Base-by-base conservation (phyloP, 2,329 filamentous ascomycete genomes). In the Microdochium paspali region DNA sequence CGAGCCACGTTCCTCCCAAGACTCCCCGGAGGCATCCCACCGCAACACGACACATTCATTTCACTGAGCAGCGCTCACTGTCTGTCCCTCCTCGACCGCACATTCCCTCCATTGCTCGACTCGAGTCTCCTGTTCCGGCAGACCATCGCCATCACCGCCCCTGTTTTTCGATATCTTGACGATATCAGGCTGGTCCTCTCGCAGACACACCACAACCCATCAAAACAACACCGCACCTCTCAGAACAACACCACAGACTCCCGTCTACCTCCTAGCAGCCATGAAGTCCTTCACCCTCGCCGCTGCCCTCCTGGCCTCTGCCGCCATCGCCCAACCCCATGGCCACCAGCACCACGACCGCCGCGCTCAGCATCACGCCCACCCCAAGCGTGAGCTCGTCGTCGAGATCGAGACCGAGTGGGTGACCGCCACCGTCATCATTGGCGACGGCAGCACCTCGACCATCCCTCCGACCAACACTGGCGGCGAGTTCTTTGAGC, bases 361-460 rank as follows among this genome's bases (percentile, higher is more conserved):
- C 48, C 51, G 54, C 44, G 56, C 54, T 50, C 63, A 63, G 52
- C 64, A 51, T 28, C 35, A 40, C 12, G 35, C 15, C 13, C 53
- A 64, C 44, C 55, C 64, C 44, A 71, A 71, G 61, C 67, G 69
- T 45, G 69, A 60, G 20, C 49, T 76, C 13, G 67, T 74, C 53
- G 75, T 72, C 39, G 61, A 65, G 43, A 67, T 63, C 62, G 66
- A 63, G 18, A 69, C 66, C 7, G 70, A 71, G 56, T 77, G 71
- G 66, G 72, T 77, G 54, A 76, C 71, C 6, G 69, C 74, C 54
- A 69, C 67, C 3, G 70, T 79, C 51, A 72, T 74, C 49, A 59
- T 79, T 47, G 75, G 77, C 54, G 64, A 66, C 30, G 70, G 66
- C 53, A 67, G 69, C 55, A 79, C 76, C 47, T 51, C 68, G 58